phyloP scores from a whole-genome alignment of 805 yeast genomes.

The Deakozyma indianensis region DNA sequence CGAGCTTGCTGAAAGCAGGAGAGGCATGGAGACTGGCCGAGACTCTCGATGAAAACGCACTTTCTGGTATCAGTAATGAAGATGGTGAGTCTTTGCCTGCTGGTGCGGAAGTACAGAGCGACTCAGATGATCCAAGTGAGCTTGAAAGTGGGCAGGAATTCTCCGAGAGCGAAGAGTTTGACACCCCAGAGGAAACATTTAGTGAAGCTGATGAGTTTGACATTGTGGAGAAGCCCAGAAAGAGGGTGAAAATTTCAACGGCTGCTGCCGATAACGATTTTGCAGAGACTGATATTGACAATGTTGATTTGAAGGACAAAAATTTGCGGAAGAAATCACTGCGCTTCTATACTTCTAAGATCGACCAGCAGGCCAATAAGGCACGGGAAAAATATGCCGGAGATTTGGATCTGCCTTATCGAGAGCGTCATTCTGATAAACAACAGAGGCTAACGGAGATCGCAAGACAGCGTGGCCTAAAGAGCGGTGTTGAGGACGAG shows the following conservation, averaged over 20 bases:
- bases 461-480: conserved; percentile 71
- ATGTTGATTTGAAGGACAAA: conserved; percentile 78
- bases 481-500: conserved; percentile 19
- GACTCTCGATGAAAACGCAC: conserved; percentile 15
- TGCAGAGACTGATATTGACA: conserved; percentile 58
- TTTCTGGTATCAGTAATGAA: neutral
- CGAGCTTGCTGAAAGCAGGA: conserved; percentile 61
- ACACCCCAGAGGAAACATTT: conserved; percentile 9
- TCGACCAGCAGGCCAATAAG: conserved; percentile 63
- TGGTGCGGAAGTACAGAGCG: conserved; percentile 10
- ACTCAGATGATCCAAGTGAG: conserved; percentile 17
- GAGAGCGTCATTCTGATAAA: conserved; percentile 79
- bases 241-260: conserved; percentile 13
- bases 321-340: conserved; percentile 63
- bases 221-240: conserved; percentile 16
- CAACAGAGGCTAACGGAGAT: conserved; percentile 78
- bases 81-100: neutral
- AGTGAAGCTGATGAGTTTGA: conserved; percentile 6
- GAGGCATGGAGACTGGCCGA: conserved; percentile 84
- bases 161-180: conserved; percentile 11
- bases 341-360: conserved; percentile 92
- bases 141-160: conserved; percentile 14
- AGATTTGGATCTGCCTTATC: conserved; percentile 83
- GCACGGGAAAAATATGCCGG: conserved; percentile 51
- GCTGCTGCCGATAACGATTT: conserved; percentile 32